Conservation (phyloP, 352 stramenopile genomes). For the Phytophthora ramorum region DNA sequence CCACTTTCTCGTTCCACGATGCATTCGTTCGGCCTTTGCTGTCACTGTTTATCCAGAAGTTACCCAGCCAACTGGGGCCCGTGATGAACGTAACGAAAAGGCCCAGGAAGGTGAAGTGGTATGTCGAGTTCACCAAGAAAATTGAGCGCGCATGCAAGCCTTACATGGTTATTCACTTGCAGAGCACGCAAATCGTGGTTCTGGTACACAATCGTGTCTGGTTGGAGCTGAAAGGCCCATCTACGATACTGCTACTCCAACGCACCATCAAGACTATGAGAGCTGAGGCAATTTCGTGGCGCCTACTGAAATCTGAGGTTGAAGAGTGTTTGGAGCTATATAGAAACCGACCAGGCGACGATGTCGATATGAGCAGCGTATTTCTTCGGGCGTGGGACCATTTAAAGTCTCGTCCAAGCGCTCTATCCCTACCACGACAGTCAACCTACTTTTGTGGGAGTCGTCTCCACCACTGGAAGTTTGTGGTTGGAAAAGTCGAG, state of each 20-base stretch:
- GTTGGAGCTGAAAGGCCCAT: constrained; percentile 41
- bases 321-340: constrained; percentile 32
- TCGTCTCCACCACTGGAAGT: constrained; percentile 63
- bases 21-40: constrained; percentile 47
- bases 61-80: constrained; percentile 43
- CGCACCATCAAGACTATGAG: constrained; percentile 46
- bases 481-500: constrained; percentile 59
- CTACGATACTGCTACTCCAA: constrained; percentile 42
- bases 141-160: constrained; percentile 38
- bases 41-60: constrained; percentile 48
- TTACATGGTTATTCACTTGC: constrained; percentile 38
- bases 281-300: constrained; percentile 46
- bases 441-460: constrained; percentile 51
- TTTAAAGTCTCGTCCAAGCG: constrained; percentile 39
- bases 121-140: constrained; percentile 54
- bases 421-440: constrained; percentile 37
- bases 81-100: constrained; percentile 65
- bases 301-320: constrained; percentile 44
- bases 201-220: constrained; percentile 51
- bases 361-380: constrained; percentile 28
- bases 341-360: constrained; percentile 8
- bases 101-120: constrained; percentile 65
- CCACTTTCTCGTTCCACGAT: constrained; percentile 59
- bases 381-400: constrained; percentile 58
- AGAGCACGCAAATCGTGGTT: constrained; percentile 27